Conservation (phyloP, 305 asterid species). For the Fraxinus xanthoxyloides region DNA sequence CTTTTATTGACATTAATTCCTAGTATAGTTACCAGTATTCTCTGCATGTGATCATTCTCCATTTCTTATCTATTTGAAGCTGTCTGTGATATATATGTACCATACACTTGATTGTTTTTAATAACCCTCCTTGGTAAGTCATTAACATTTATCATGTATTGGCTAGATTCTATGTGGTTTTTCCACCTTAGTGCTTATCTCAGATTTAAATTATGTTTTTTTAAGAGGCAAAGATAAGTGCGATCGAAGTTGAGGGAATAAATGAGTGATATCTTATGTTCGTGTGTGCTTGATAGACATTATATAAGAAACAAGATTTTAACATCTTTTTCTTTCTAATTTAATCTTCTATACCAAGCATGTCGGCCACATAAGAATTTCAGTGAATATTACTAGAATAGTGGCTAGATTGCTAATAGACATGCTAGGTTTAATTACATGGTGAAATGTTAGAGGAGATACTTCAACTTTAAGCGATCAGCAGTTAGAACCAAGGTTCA, state of each 20-base stretch:
- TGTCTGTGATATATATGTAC: not conserved
- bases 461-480: not conserved
- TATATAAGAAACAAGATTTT: not conserved
- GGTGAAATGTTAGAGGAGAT: not conserved
- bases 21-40: not conserved
- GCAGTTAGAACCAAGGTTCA: not conserved
- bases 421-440: not conserved
- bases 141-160: not conserved
- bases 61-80: not conserved
- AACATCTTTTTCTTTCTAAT: not conserved
- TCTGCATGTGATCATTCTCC: not conserved
- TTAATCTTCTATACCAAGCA: not conserved
- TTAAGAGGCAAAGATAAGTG: not conserved
- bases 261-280: not conserved
- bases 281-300: not conserved
- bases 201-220: not conserved
- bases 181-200: not conserved
- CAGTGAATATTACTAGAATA: not conserved
- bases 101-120: not conserved
- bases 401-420: not conserved
- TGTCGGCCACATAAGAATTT: not conserved
- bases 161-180: not conserved
- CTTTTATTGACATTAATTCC: not conserved
- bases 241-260: not conserved
- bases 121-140: not conserved